Base-by-base conservation (phyloP, 148 eudicot genomes). In the Vaccinium vitisidaea region DNA sequence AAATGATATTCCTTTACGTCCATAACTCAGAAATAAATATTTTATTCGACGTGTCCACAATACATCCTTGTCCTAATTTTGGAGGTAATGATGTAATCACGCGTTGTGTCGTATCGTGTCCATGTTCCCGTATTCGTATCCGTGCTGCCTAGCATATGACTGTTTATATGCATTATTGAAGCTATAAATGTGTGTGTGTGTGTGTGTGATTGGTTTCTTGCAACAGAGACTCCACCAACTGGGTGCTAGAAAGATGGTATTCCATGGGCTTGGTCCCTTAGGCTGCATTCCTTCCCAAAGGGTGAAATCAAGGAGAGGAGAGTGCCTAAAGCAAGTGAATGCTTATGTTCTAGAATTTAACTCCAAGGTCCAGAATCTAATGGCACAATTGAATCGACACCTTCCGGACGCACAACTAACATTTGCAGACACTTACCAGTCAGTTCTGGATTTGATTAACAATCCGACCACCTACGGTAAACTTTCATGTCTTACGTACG, bases 221-320 rank as follows among this genome's bases (percentile, higher is more conserved):
- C 14, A 2, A 15, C 88, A 96, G 99, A 93, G 86, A 76, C 90
- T 96, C 39, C 84, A 96, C 77, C 80, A 85, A 84, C 86, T 93
- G 36, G 99, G 99, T 15, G 98, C 97, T 59, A 89, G 98, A 70
- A 92, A 88, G 84, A 82, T 96, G 16, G 84, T 96, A 8, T 93
- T 96, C 87, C 97, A 94, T 82, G 99, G 99, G 49, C 92, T 96
- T 5, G 94, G 99, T 5, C 98, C 99, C 18, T 87, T 96, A 4
- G 99, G 99, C 0, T 96, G 99, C 90, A 96, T 96, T 52, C 99
- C 99, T 39, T 96, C 99, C 1, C 99, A 96, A 58, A 89, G 99
- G 85, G 91, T 90, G 80, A 94, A 92, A 85, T 93, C 98, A 63
- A 89, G 79, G 69, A 54, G 67, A 54, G 93, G 98, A 23, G 84